Percentiles rank a stretch among this genome's conserved stretches.
These are phyloP conservation scores for Salix viminalis DNA, from an alignment of 345 rosid species.

Conservation along the genomic window DNA sequence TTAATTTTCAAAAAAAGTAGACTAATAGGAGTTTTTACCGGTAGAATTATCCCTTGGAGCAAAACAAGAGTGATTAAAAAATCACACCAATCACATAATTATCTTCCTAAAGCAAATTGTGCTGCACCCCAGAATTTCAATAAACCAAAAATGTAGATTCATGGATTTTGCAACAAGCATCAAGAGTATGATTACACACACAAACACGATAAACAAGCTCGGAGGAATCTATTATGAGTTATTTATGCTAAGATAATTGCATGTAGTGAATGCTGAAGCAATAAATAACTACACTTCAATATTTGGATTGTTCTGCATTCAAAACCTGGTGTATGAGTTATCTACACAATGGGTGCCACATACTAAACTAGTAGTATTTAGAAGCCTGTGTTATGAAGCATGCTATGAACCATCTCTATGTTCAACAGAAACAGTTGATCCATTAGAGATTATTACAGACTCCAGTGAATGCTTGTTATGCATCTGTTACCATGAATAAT, in stretches of 20 bases:
- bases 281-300: background rate
- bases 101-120: background rate
- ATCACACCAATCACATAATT: background rate
- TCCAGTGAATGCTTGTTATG: background rate
- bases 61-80: too few relatives aligned
- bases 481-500: background rate
- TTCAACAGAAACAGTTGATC: background rate
- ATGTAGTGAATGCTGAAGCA: too few relatives aligned
- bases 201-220: too few relatives aligned
- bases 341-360: background rate
- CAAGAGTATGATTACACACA: too few relatives aligned
- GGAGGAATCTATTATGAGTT: too few relatives aligned
- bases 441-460: background rate
- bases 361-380: background rate
- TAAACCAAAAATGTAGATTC: background rate
- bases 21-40: too few relatives aligned
- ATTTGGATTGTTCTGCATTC: background rate
- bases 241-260: too few relatives aligned
- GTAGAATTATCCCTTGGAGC: background rate
- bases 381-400: background rate
- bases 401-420: background rate
- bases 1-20: background rate
- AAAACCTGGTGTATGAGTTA: background rate
- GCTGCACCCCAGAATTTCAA: too few relatives aligned
- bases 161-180: too few relatives aligned